phyloP scores from a whole-genome alignment of 805 yeast species.

The Yamadazyma takamatsuzukensis region DNA sequence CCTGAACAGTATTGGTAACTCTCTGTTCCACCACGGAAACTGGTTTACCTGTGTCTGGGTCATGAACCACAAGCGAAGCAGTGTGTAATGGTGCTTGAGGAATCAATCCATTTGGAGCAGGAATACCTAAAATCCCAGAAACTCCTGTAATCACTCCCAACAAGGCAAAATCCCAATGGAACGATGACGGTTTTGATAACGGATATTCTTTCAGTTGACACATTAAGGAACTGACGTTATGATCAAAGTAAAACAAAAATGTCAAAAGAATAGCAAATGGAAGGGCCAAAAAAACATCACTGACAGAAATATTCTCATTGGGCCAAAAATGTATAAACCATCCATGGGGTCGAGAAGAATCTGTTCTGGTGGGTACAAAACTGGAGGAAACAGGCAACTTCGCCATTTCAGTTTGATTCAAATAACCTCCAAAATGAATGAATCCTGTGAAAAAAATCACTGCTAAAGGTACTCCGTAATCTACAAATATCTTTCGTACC shows the following conservation, averaged over 20 bases:
- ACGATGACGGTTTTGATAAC: conserved; percentile 78
- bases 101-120: conserved; percentile 93
- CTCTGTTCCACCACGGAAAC: conserved; percentile 82
- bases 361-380: conserved; percentile 63
- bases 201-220: conserved; percentile 84
- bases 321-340: conserved; percentile 83
- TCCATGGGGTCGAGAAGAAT: conserved; percentile 45
- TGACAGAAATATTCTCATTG: conserved; percentile 50
- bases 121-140: conserved; percentile 84
- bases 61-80: conserved; percentile 61
- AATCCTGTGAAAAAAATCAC: conserved; percentile 92
- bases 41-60: conserved; percentile 33
- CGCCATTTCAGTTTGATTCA: conserved; percentile 54
- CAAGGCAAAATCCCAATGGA: conserved; percentile 88
- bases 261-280: conserved; percentile 91
- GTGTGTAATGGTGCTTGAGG: conserved; percentile 98
- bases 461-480: conserved; percentile 79
- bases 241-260: conserved; percentile 87
- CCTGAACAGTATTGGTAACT: conserved; percentile 80
- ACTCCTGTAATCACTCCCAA: conserved; percentile 85
- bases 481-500: conserved; percentile 69
- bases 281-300: conserved; percentile 80
- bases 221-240: conserved; percentile 89
- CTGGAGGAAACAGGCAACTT: conserved; percentile 67
- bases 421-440: conserved; percentile 82